Percentiles rank a stretch among this genome's conserved stretches.
Conservation (phyloP, 768 basidiomycete species). For the Cubamyces sp. region DNA sequence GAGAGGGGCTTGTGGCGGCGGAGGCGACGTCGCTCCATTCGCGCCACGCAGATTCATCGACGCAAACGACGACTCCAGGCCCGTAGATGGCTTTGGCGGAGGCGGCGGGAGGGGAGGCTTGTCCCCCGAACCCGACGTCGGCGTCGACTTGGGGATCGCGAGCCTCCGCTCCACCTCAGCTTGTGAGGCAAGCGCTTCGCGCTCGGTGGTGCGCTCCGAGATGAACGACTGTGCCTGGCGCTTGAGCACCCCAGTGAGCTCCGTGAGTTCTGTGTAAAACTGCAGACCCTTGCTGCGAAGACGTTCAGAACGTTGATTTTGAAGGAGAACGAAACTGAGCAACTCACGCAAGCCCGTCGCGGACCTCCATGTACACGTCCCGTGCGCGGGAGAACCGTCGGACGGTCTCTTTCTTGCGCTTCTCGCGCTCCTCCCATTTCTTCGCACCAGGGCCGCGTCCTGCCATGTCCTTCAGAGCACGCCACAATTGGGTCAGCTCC, state of each 20-base stretch:
- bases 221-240: slow-evolving; percentile 66
- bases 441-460: slow-evolving; percentile 77
- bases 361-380: slow-evolving; percentile 85
- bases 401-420: slow-evolving; percentile 74
- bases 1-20: slow-evolving; percentile 14
- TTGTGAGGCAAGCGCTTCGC: slow-evolving; percentile 66
- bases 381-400: slow-evolving; percentile 73
- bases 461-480: slow-evolving; percentile 68
- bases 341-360: slow-evolving; percentile 83
- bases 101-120: slow-evolving; percentile 56
- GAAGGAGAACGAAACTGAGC: neutral
- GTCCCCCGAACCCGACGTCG: slow-evolving; percentile 42
- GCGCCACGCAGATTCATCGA: slow-evolving; percentile 53
- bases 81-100: slow-evolving; percentile 42
- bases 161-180: slow-evolving; percentile 75
- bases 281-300: slow-evolving; percentile 76
- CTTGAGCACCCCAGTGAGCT: slow-evolving; percentile 60
- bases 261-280: slow-evolving; percentile 83
- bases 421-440: slow-evolving; percentile 84
- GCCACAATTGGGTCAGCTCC: slow-evolving; percentile 78
- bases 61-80: slow-evolving; percentile 55
- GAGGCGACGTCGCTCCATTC: slow-evolving; percentile 35
- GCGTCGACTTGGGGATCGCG: slow-evolving; percentile 42
- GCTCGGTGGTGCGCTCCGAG: slow-evolving; percentile 64
- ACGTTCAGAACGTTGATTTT: neutral